Percentiles rank a stretch among this genome's conserved stretches.
phyloP scores from a whole-genome alignment of 2,329 filamentous ascomycete genomes.

The Colletotrichum sp. region DNA sequence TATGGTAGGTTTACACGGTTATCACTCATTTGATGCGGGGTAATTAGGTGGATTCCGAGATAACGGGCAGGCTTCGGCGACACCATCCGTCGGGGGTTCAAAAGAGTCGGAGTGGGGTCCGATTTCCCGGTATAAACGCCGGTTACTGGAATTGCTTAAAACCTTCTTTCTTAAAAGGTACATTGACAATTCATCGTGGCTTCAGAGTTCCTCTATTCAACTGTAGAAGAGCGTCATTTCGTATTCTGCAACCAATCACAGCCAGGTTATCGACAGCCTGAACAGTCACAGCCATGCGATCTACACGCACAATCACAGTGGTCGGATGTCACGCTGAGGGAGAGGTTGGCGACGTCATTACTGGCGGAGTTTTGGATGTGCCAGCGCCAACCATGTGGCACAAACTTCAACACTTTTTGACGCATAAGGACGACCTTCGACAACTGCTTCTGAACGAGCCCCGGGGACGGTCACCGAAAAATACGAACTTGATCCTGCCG shows the following conservation, averaged over 20 bases:
- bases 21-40: not conserved
- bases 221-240: not conserved
- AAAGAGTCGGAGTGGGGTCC: not conserved
- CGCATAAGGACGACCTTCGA: constrained; percentile 39
- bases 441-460: constrained; percentile 44
- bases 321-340: constrained; percentile 45
- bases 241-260: not conserved
- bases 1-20: not conserved
- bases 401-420: constrained; percentile 47
- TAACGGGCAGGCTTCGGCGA: not conserved
- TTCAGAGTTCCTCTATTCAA: not conserved
- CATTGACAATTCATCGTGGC: not conserved
- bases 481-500: constrained; percentile 39
- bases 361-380: constrained; percentile 50
- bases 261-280: not conserved
- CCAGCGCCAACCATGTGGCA: constrained; percentile 51
- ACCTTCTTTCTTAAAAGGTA: not conserved
- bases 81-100: not conserved
- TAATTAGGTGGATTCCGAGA: not conserved
- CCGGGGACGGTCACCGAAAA: constrained; percentile 40
- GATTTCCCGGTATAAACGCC: not conserved
- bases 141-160: not conserved
- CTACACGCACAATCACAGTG: constrained; percentile 29
- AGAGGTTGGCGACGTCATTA: constrained; percentile 53
- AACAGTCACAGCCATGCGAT: not conserved